Conservation (phyloP, 2,329 filamentous ascomycete genomes). For the Cladosporium sp. region DNA sequence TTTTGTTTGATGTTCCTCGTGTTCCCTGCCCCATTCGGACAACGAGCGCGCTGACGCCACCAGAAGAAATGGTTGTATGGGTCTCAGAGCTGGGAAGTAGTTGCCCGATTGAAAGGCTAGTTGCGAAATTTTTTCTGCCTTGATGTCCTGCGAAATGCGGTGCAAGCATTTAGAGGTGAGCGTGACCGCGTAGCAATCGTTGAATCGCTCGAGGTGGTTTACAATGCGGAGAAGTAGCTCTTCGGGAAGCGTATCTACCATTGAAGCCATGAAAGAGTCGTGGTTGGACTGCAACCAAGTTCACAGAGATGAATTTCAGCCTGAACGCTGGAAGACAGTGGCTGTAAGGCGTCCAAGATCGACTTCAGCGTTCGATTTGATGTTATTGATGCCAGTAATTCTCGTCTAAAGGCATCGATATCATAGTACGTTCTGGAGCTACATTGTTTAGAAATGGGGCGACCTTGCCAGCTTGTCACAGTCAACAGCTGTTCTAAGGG, state of each 20-base stretch:
- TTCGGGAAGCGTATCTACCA: background rate
- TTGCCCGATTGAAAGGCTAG: background rate
- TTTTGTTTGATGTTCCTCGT: background rate
- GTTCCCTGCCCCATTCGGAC: background rate
- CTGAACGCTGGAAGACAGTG: too few species aligned
- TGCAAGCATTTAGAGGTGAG: background rate
- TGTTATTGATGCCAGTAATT: too few species aligned
- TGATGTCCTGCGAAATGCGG: background rate
- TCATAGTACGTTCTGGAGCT: too few species aligned
- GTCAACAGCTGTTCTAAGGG: too few species aligned
- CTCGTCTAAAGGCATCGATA: too few species aligned
- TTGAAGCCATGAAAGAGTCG: too few species aligned
- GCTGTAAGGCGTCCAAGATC: too few species aligned
- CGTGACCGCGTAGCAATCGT: background rate
- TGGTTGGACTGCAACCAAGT: too few species aligned
- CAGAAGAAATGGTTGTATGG: background rate
- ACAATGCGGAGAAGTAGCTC: background rate
- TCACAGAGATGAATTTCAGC: too few species aligned
- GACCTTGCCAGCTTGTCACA: too few species aligned
- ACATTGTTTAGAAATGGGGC: too few species aligned
- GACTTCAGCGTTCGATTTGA: too few species aligned
- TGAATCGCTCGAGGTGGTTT: background rate
- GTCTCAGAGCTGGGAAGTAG: background rate
- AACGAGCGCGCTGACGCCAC: background rate
- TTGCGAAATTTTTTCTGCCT: background rate